phyloP scores from a whole-genome alignment of 129 eudicot genomes.

The Lonicera japonica region DNA sequence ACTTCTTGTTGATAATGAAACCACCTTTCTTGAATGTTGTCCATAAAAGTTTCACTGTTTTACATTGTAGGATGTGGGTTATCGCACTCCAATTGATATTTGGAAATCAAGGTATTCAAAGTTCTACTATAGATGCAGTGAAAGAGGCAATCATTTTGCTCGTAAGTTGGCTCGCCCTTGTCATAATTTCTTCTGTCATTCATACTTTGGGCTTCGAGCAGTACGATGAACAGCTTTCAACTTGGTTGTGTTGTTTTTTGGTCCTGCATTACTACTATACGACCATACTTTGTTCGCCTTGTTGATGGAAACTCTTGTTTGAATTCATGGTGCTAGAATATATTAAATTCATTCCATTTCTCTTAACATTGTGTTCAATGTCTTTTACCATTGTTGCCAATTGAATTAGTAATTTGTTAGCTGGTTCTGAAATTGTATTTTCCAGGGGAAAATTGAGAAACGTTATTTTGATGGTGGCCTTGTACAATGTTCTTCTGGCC shows the following conservation, averaged over 20 bases:
- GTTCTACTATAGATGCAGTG: constrained; percentile 82
- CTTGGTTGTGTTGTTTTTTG: not conserved
- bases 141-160: constrained; percentile 65
- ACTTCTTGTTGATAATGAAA: too few species aligned
- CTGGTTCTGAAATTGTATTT: too few species aligned
- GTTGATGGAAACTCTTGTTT: not conserved
- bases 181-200: not conserved
- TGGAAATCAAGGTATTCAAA: constrained; percentile 76
- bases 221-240: not conserved
- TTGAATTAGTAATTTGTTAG: too few species aligned
- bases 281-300: too few species aligned
- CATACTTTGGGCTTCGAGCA: not conserved
- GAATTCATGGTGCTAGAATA: too few species aligned
- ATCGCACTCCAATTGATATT: constrained; percentile 56
- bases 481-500: too few species aligned
- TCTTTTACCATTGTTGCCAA: too few species aligned
- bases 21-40: too few species aligned
- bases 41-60: not conserved
- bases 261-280: not conserved
- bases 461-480: too few species aligned
- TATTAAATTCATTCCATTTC: not conserved
- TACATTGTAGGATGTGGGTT: constrained; percentile 33
- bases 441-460: too few species aligned
- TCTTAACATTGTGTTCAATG: not conserved
- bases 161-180: constrained; percentile 48